Base-by-base conservation (phyloP, 306 rosid species). In the Acacia crassicarpa region DNA sequence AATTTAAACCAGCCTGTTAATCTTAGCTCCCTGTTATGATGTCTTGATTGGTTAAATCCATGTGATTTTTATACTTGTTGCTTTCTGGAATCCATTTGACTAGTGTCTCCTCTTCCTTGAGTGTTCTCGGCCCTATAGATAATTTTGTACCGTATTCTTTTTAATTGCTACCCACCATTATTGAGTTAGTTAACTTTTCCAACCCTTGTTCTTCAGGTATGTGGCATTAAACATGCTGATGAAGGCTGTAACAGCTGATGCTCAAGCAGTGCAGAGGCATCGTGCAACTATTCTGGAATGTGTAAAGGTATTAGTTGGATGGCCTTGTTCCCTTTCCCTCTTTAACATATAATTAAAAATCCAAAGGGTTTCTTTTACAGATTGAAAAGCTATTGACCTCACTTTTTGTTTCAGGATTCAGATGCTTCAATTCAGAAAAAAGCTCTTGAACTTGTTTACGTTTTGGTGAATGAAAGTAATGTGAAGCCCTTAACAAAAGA, bases 221-320 rank as follows among this genome's bases (percentile, higher is more conserved):
- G 99, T 95, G 83, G 99, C 98, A 41, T 78, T 95, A 87, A 95
- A 93, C 86, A 91, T 95, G 98, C 91, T 95, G 86, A 95, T 93
- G 97, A 93, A 72, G 88, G 99, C 99, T 78, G 93, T 95, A 76
- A 88, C 89, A n/a, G 94, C 89, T 84, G 99, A 95, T 91, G 85
- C 90, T 84, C 98, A 92, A 88, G 97, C 99, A 61, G 99, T 95
- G 75, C 99, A 95, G 89, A 95, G 99, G 88, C 99, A 95, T 86
- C 95, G 99, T 63, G 89, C 92, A 78, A 95, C 99, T 40, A 95
- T 95, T 83, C 84, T 95, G 86, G 99, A 95, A 88, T 95, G 99
- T 80, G 99, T 95, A 2, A 95, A 95, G 98, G 99, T 95, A 87
- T 66, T 84, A 75, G 78, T 61, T 77, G 76, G 56, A 41, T 38